These are phyloP conservation scores for Stephanodiscus minutulus DNA, from an alignment of 108 stramenopile genomes.

Conservation along the genomic window DNA sequence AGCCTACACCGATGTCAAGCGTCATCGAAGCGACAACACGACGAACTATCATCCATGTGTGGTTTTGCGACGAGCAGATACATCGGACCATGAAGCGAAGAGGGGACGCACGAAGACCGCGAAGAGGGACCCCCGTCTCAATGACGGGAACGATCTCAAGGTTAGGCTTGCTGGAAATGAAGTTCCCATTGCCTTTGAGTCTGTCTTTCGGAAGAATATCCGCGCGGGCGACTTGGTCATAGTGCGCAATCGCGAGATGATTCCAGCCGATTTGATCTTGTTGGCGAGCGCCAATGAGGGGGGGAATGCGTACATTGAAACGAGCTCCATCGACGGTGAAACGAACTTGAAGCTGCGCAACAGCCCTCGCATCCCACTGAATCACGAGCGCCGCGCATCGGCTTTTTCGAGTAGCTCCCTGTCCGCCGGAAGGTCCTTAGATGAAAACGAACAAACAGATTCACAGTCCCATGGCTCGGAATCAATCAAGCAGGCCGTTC, in stretches of 20 bases:
- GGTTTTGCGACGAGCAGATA: constrained; percentile 58
- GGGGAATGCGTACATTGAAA: constrained; percentile 93
- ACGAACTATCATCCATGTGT: constrained; percentile 80
- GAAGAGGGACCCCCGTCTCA: constrained; percentile 36
- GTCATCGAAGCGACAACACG: constrained; percentile 82
- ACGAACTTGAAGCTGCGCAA: constrained; percentile 94
- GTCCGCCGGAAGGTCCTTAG: constrained; percentile 21
- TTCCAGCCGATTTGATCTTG: constrained; percentile 94
- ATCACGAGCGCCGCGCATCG: constrained; percentile 13
- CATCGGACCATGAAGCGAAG: constrained; percentile 31
- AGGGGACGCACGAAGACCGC: constrained; percentile 42
- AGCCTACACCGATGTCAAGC: constrained; percentile 85
- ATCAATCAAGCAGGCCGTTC: constrained; percentile 66
- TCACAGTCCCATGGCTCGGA: constrained; percentile 38
- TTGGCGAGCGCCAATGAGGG: constrained; percentile 83
- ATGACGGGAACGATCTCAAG: constrained; percentile 58
- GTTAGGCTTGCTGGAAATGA: constrained; percentile 44
- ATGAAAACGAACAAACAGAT: constrained; percentile 26
- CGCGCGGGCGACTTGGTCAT: constrained; percentile 89
- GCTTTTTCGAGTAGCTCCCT: constrained; percentile 11
- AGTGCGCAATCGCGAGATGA: constrained; percentile 89
- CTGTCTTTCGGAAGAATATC: constrained; percentile 74
- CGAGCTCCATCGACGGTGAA: constrained; percentile 96
- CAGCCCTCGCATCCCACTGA: constrained; percentile 65
- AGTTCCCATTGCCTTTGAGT: constrained; percentile 68